Evolutionary conservation across 2,329 filamentous ascomycete species (phyloP).

Genomic region (Diplodia intermedia): DNA sequence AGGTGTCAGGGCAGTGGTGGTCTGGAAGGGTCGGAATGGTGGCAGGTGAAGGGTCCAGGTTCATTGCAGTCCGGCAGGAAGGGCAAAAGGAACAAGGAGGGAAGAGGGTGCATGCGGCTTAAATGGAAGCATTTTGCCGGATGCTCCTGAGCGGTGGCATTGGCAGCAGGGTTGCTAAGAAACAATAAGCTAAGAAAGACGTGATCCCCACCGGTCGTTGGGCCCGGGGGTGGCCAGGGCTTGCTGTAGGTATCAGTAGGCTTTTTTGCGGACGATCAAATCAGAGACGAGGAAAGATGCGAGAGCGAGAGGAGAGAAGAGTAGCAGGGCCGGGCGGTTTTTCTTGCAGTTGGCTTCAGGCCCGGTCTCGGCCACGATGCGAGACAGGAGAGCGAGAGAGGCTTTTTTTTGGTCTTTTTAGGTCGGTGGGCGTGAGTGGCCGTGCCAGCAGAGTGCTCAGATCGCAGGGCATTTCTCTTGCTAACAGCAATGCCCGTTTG

Average conservation of each 20-base stretch:
- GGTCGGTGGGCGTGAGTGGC: conserved; percentile 6
- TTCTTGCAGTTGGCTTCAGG: neutral
- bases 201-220: conserved; percentile 22
- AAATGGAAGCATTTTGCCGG: neutral
- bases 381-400: neutral
- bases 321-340: neutral
- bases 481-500: conserved; percentile 16
- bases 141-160: neutral
- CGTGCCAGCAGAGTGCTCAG: conserved; percentile 23
- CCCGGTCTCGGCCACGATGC: neutral
- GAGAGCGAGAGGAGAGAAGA: neutral
- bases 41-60: neutral
- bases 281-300: neutral
- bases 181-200: conserved; percentile 28
- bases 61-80: neutral
- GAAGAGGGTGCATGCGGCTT: conserved; percentile 16
- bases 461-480: conserved; percentile 24
- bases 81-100: neutral
- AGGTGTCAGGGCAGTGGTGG: neutral
- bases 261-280: neutral
- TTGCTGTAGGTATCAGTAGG: neutral
- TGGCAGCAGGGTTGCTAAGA: neutral
- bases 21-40: neutral
- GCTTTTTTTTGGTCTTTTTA: too few species aligned
- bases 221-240: conserved; percentile 11